Conservation (phyloP, 139 green algal genomes). For the Diplosphaera chodatii region DNA sequence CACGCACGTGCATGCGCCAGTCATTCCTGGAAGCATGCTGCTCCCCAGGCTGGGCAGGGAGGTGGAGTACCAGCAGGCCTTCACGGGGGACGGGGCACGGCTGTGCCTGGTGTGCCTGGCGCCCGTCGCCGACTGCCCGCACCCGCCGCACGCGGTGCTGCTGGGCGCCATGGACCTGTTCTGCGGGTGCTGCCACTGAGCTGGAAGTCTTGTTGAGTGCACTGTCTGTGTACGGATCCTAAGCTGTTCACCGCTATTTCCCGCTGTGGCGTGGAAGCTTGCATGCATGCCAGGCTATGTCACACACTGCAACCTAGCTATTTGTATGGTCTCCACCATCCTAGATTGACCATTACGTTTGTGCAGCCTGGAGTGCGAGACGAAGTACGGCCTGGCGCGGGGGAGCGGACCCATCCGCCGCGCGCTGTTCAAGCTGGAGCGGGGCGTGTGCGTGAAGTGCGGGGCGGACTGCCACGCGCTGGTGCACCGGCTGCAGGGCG, state of each 20-base stretch:
- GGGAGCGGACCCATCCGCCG: slow-evolving; percentile 48
- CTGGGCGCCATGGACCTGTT: slow-evolving; percentile 47
- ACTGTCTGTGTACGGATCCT: no score
- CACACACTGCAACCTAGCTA: no score
- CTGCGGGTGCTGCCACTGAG: no score
- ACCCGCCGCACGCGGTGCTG: slow-evolving; percentile 30
- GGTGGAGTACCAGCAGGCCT: slow-evolving; percentile 51
- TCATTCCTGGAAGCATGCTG: no score
- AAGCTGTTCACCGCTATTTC: no score
- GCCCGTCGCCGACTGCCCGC: slow-evolving; percentile 14
- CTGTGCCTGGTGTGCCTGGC: slow-evolving; percentile 60
- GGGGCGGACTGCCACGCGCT: slow-evolving; percentile 60
- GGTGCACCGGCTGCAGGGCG: slow-evolving; percentile 33
- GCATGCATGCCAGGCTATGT: no score
- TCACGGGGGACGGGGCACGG: slow-evolving; percentile 26
- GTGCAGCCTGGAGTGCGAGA: slow-evolving; percentile 62
- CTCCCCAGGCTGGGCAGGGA: slow-evolving; percentile 11
- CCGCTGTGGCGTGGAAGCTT: no score
- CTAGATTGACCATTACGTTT: no score
- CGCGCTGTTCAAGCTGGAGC: slow-evolving; percentile 62
- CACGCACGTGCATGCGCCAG: no score
- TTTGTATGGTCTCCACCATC: no score
- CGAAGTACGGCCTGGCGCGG: slow-evolving; percentile 41
- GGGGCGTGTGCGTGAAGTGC: slow-evolving; percentile 63
- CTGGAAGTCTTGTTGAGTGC: no score